Conservation (phyloP, 1,139 yeast genomes). For the Scheffersomyces parashehatae region DNA sequence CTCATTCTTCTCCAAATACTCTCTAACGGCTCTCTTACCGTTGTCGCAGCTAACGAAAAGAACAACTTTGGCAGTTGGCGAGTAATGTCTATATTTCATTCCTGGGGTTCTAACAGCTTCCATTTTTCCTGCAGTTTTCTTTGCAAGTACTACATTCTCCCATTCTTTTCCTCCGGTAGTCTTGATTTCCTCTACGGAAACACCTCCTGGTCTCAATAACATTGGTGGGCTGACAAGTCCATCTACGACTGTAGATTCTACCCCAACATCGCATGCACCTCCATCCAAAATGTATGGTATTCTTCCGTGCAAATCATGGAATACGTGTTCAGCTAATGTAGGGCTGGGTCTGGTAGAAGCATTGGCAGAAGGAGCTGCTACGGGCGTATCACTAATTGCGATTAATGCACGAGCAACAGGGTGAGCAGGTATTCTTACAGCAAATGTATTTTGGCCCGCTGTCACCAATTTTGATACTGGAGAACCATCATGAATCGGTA, state of each 20-base stretch:
- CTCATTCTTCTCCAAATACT: conserved; percentile 24
- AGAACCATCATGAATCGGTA: conserved; percentile 58
- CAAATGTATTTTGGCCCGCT: conserved; percentile 85
- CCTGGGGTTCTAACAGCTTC: conserved; percentile 94
- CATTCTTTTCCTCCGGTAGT: conserved; percentile 64
- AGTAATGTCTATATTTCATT: conserved; percentile 94
- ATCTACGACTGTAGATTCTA: conserved; percentile 91
- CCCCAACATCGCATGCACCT: conserved; percentile 86
- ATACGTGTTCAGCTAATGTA: conserved; percentile 83
- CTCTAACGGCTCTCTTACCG: conserved; percentile 33
- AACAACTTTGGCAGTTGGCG: conserved; percentile 83
- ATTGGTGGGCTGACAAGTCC: conserved; percentile 85
- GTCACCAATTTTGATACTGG: conserved; percentile 76
- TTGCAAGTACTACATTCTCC: conserved; percentile 64
- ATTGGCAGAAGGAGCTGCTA: conserved; percentile 98
- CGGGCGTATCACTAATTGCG: conserved; percentile 80
- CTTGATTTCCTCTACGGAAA: conserved; percentile 73
- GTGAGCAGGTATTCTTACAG: conserved; percentile 84
- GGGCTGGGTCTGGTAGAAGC: conserved; percentile 96
- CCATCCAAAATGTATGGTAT: conserved; percentile 92
- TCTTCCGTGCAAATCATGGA: conserved; percentile 70
- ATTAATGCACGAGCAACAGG: conserved; percentile 91
- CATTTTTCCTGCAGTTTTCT: conserved; percentile 59
- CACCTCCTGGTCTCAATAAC: conserved; percentile 91
- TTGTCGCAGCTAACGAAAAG: conserved; percentile 58